These are phyloP conservation scores for Beauveria australis DNA, from an alignment of 2,329 filamentous ascomycete genomes.

Conservation along the genomic window DNA sequence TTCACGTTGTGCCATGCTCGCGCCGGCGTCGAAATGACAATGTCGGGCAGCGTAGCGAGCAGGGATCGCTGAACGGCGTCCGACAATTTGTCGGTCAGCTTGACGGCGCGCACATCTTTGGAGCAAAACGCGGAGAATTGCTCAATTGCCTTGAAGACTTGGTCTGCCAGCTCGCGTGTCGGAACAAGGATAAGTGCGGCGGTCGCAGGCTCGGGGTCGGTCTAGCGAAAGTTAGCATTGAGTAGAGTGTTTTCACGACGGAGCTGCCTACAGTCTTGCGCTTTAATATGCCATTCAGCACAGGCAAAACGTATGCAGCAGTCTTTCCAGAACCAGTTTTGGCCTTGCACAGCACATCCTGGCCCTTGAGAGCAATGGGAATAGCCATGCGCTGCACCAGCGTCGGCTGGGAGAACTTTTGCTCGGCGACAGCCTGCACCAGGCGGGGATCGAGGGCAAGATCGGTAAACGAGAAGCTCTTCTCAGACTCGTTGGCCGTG, in stretches of 20 bases:
- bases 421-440: conserved; percentile 74
- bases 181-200: conserved; percentile 86
- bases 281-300: conserved; percentile 77
- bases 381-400: conserved; percentile 81
- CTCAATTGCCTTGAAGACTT: conserved; percentile 73
- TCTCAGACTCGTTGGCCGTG: conserved; percentile 10
- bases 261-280: conserved; percentile 53
- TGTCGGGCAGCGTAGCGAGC: conserved; percentile 76
- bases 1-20: conserved; percentile 72
- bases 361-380: conserved; percentile 76
- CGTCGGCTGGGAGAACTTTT: conserved; percentile 82
- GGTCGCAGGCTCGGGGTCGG: conserved; percentile 45
- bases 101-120: conserved; percentile 73
- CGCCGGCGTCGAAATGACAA: conserved; percentile 87
- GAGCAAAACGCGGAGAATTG: conserved; percentile 74
- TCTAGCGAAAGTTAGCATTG: conserved; percentile 25
- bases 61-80: conserved; percentile 82
- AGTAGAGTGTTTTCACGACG: no score
- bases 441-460: conserved; percentile 78
- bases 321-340: conserved; percentile 97
- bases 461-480: conserved; percentile 57
- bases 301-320: conserved; percentile 84
- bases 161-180: conserved; percentile 87
- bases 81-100: conserved; percentile 83
- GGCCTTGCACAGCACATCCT: conserved; percentile 84